Percentiles rank a stretch among this genome's conserved stretches.
Evolutionary conservation across 1,139 yeast genomes (phyloP).

Genomic region (Suhomyces coccinellae): DNA sequence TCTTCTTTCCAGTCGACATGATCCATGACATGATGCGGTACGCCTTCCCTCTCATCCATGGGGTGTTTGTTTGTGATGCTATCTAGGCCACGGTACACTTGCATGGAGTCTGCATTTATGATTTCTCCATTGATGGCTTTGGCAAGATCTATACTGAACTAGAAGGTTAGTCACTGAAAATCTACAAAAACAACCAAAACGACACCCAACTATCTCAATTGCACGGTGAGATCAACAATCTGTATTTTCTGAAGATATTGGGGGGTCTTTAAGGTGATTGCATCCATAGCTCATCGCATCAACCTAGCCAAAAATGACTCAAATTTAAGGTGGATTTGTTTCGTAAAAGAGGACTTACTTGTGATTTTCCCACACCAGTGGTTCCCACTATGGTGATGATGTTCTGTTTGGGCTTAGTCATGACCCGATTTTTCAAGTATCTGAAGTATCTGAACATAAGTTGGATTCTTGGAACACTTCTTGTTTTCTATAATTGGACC

Average conservation of each 20-base stretch:
- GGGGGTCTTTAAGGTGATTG: neutral
- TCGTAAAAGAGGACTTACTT: constrained; percentile 40
- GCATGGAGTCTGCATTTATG: constrained; percentile 97
- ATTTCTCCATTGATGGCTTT: constrained; percentile 79
- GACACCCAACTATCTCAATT: no score
- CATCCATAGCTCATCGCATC: neutral
- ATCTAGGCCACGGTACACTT: constrained; percentile 73
- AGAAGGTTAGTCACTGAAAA: constrained; percentile 7
- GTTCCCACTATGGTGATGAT: constrained; percentile 85
- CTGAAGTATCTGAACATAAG: constrained; percentile 17
- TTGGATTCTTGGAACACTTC: neutral
- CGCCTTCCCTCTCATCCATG: constrained; percentile 63
- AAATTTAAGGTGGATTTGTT: neutral
- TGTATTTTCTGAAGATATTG: no score
- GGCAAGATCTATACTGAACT: constrained; percentile 78
- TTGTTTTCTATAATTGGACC: constrained; percentile 1
- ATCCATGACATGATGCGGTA: constrained; percentile 85
- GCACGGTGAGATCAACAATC: no score
- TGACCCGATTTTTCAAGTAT: constrained; percentile 23
- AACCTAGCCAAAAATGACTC: neutral
- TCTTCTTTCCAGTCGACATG: constrained; percentile 80
- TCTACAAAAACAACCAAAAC: neutral
- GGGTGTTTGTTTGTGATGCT: constrained; percentile 94
- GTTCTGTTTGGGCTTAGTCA: constrained; percentile 31
- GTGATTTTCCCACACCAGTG: constrained; percentile 97